A percentile compares a stretch with the other conserved stretches of the same genome.
Evolutionary conservation across 1,139 yeast species (phyloP).

Genomic region (Kodamaea alishanica): DNA sequence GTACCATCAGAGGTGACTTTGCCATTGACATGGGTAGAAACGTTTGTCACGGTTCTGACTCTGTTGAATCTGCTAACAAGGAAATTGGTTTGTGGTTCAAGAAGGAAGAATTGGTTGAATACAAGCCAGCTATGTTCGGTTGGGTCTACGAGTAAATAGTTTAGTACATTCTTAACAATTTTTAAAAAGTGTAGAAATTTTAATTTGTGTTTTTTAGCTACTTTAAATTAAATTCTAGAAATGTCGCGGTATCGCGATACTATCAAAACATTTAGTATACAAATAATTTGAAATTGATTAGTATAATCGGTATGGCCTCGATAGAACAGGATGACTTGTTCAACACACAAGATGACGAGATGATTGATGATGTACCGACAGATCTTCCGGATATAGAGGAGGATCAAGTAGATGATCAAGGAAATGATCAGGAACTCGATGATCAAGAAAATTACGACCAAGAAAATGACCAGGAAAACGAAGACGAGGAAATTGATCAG

Average conservation of each 20-base stretch:
- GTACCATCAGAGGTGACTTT: conserved; percentile 98
- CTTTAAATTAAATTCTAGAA: too few relatives aligned
- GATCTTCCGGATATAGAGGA: conserved; percentile 11
- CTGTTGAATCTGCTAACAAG: conserved; percentile 95
- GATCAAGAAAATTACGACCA: conserved; percentile 12
- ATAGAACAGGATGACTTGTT: conserved; percentile 18
- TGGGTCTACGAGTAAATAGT: conserved; percentile 87
- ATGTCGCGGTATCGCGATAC: too few relatives aligned
- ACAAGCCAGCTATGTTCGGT: conserved; percentile 77
- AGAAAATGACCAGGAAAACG: conserved; percentile 9
- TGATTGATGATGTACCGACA: conserved; percentile 15
- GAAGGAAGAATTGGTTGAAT: conserved; percentile 91
- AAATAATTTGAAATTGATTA: not conserved
- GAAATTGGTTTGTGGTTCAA: conserved; percentile 98
- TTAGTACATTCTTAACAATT: not conserved
- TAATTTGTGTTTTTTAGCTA: too few relatives aligned
- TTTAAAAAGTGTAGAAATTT: too few relatives aligned
- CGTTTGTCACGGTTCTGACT: conserved; percentile 99
- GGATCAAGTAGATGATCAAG: conserved; percentile 10
- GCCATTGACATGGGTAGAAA: conserved; percentile 98
- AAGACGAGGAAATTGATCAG: conserved; percentile 10
- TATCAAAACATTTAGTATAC: too few relatives aligned
- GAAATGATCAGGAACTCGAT: not conserved
- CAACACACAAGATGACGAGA: conserved; percentile 14
- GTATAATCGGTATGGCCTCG: conserved; percentile 11